A percentile compares a stretch with the other conserved stretches of the same genome.
These are phyloP conservation scores for Austroboletus niveus DNA, from an alignment of 1,284 basidiomycete genomes.

Conservation along the genomic window DNA sequence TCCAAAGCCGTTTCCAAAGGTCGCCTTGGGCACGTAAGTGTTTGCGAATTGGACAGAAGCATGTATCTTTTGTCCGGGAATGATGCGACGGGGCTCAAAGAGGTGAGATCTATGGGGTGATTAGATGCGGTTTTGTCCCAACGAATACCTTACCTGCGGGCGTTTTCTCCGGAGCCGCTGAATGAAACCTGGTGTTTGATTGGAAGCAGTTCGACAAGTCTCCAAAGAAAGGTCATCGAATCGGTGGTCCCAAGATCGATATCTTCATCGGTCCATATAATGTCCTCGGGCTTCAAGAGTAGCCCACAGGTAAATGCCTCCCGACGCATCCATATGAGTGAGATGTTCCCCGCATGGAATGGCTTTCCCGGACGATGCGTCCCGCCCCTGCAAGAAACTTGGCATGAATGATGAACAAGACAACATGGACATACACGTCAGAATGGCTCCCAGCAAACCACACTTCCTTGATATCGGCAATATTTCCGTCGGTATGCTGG, in stretches of 20 bases:
- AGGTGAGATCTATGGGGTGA: too few species aligned
- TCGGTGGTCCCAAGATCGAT: slow-evolving; percentile 13
- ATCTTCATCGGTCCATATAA: slow-evolving; percentile 12
- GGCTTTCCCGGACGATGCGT: slow-evolving; percentile 9
- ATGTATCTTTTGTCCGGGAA: slow-evolving; percentile 31
- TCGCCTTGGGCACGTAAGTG: slow-evolving; percentile 9
- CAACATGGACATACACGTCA: slow-evolving; percentile 22
- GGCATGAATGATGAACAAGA: too few species aligned
- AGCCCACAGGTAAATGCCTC: slow-evolving; percentile 12
- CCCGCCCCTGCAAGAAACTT: slow-evolving; percentile 13
- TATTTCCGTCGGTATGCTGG: too few species aligned
- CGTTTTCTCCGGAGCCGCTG: slow-evolving; percentile 7
- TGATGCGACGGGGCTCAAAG: slow-evolving; percentile 23
- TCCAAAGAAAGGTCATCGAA: slow-evolving; percentile 20
- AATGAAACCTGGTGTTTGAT: slow-evolving; percentile 17
- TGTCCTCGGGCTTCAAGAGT: slow-evolving; percentile 16
- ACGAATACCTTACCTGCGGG: slow-evolving; percentile 2
- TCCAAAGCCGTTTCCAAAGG: too few species aligned
- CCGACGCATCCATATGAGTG: slow-evolving; percentile 22
- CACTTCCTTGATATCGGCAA: slow-evolving; percentile 21
- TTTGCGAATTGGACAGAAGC: slow-evolving; percentile 30
- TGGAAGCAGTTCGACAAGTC: slow-evolving; percentile 19
- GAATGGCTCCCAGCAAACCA: slow-evolving; percentile 31
- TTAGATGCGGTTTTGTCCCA: too few species aligned
- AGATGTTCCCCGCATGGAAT: slow-evolving; percentile 18